Base-by-base conservation (phyloP, 75 land plant species). In the Azolla pinnata region DNA sequence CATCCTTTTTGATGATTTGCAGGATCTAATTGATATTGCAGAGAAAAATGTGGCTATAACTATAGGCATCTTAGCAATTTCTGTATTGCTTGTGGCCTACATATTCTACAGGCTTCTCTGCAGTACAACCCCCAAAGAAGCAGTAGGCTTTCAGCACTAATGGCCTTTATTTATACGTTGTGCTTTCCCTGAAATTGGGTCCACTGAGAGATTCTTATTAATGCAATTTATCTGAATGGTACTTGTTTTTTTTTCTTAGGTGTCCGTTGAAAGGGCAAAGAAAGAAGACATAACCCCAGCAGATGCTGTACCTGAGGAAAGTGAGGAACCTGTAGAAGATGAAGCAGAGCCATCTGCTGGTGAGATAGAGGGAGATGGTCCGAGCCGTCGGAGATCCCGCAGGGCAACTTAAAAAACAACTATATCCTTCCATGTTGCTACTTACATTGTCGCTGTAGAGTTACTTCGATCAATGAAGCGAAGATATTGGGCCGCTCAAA, bases 11-110 rank as follows among this genome's bases (percentile, higher is more conserved):
- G n/a, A 18, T 46, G 2, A 18, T 25, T 51, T 4, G 2, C 63
- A 72, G 75, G 75, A 59, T 4, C 38, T 72, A 0, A 30, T 72
- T 53, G 75, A 50, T 20, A 66, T 66, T 54, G 69, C 42, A 4
- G 75, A 72, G 62, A 65, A 72, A 63, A 57, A 65, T 38, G 29
- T 10, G 1, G 49, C 30, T 50, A 0, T 72, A 25, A 62, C 63
- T 0, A 23, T 66, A 19, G 51, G 75, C 21, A 40, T 53, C 21
- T 16, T 72, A 8, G 69, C 48, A 17, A 21, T 30, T 4, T 29
- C 66, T 24, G 49, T 61, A 0, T 29, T 66, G 16, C 30, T 60
- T 31, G 7, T 65, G 7, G 26, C 60, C 34, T 31, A 47, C 50
- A 8, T 64, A 12, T 33, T 72, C 35, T 72, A 45, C 58, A 72